phyloP scores from a whole-genome alignment of 192 early-diverging fungal genomes.

The Cladochytrium replicatum region DNA sequence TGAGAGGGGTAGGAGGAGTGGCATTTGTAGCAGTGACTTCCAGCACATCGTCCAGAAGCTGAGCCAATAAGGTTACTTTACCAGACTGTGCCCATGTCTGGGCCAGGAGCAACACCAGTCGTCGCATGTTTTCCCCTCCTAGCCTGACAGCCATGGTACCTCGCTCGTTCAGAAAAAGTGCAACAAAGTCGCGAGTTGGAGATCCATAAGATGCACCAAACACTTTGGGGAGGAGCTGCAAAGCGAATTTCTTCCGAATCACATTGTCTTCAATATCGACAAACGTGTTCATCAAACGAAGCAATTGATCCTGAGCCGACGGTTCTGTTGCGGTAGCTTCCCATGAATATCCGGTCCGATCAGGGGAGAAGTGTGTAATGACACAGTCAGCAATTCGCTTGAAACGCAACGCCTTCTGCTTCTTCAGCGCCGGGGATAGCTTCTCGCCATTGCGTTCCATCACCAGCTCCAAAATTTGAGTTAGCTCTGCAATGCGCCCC shows the following conservation, averaged over 20 bases:
- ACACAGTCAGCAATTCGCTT: not conserved
- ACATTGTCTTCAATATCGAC: not conserved
- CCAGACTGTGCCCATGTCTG: not conserved
- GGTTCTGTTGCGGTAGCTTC: not conserved
- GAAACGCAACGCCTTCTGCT: not conserved
- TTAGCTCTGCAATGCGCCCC: not conserved
- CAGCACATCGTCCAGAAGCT: not conserved
- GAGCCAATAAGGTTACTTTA: not conserved
- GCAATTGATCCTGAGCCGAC: too few relatives aligned
- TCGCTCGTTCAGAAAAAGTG: not conserved
- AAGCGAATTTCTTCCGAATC: not conserved
- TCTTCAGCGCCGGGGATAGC: not conserved
- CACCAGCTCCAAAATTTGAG: not conserved
- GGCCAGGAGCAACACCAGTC: not conserved
- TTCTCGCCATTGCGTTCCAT: not conserved
- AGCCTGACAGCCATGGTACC: not conserved
- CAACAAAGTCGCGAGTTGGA: not conserved
- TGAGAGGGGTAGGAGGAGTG: not conserved
- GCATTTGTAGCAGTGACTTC: not conserved
- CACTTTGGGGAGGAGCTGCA: not conserved
- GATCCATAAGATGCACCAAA: not conserved
- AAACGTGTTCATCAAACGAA: not conserved
- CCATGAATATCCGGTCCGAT: not conserved
- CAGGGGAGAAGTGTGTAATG: not conserved
- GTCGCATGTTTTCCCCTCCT: not conserved